A percentile compares a stretch with the other conserved stretches of the same genome.
Evolutionary conservation across 495 filamentous ascomycete species (phyloP).

Genomic region (Penicillium coprophilum): DNA sequence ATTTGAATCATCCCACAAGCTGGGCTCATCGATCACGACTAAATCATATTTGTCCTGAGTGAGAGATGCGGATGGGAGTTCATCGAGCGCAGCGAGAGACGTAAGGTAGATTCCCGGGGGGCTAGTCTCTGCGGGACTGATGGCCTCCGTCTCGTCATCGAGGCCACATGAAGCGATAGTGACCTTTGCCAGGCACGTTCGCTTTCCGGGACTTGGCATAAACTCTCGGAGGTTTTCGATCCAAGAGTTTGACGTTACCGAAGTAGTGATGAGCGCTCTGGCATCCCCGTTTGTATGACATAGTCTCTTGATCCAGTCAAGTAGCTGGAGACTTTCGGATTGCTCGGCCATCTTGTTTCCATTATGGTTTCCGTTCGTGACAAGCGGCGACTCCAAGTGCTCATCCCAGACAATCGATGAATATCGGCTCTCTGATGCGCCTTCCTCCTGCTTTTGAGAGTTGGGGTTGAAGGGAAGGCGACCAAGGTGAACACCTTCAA

Average conservation of each 20-base stretch:
- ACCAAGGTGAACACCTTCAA: constrained; percentile 27
- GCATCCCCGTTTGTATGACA: constrained; percentile 23
- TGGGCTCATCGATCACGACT: constrained; percentile 15
- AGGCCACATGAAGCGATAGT: constrained; percentile 13
- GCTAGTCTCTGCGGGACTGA: background rate
- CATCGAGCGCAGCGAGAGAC: constrained; percentile 5
- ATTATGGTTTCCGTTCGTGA: constrained; percentile 1
- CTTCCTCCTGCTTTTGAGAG: constrained; percentile 16
- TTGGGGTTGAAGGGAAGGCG: constrained; percentile 23
- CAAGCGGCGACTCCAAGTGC: constrained; percentile 22
- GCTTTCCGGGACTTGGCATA: constrained; percentile 6
- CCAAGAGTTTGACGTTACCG: constrained; percentile 6
- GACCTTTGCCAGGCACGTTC: constrained; percentile 18
- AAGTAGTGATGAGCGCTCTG: constrained; percentile 13
- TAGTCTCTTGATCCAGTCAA: constrained; percentile 22
- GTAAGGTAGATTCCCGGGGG: constrained; percentile 3
- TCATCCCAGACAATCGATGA: constrained; percentile 23
- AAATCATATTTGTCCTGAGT: constrained; percentile 15
- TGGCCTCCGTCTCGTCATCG: background rate
- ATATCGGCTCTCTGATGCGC: constrained; percentile 15
- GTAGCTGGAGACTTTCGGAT: constrained; percentile 10
- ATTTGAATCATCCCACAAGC: constrained; percentile 11
- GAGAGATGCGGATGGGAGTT: constrained; percentile 13
- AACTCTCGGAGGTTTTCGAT: constrained; percentile 7
- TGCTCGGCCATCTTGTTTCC: constrained; percentile 12